A percentile compares a stretch with the other conserved stretches of the same genome.
Evolutionary conservation across 768 basidiomycete genomes (phyloP).

Genomic region (Rubroboletus pulcherrimus): DNA sequence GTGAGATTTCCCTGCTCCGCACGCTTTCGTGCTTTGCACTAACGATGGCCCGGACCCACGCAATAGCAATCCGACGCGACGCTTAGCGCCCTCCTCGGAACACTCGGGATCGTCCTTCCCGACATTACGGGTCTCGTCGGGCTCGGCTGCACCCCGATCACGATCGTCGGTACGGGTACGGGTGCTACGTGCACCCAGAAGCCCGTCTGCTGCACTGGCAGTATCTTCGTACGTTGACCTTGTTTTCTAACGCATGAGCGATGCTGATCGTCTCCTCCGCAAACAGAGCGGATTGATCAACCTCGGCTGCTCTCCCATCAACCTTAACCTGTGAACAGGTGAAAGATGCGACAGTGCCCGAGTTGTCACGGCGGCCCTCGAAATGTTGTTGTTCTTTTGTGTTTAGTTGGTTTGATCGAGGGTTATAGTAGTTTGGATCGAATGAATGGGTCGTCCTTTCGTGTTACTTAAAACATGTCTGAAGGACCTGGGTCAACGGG

Average conservation of each 20-base stretch:
- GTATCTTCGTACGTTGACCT: constrained; percentile 8
- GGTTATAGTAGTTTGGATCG: not conserved
- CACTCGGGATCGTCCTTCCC: not conserved
- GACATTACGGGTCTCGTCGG: not conserved
- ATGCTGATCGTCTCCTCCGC: not conserved
- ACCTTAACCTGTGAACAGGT: not conserved
- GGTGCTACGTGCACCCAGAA: constrained; percentile 10
- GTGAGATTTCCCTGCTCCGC: not conserved
- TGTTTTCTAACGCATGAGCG: too few species aligned
- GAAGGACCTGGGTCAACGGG: not conserved
- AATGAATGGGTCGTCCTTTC: not conserved
- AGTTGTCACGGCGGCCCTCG: not conserved
- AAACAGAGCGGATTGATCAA: constrained; percentile 9
- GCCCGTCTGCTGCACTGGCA: constrained; percentile 17
- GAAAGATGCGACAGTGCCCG: not conserved
- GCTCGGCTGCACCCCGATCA: constrained; percentile 4
- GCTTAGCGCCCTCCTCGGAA: not conserved
- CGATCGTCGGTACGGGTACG: not conserved
- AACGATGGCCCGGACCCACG: not conserved
- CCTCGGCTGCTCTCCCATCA: constrained; percentile 17
- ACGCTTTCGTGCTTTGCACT: not conserved
- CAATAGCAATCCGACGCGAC: not conserved
- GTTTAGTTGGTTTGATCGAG: not conserved
- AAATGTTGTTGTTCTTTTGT: not conserved
- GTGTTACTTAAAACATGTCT: not conserved